phyloP scores from a whole-genome alignment of 305 asterid species.

The Euphrasia arctica region DNA sequence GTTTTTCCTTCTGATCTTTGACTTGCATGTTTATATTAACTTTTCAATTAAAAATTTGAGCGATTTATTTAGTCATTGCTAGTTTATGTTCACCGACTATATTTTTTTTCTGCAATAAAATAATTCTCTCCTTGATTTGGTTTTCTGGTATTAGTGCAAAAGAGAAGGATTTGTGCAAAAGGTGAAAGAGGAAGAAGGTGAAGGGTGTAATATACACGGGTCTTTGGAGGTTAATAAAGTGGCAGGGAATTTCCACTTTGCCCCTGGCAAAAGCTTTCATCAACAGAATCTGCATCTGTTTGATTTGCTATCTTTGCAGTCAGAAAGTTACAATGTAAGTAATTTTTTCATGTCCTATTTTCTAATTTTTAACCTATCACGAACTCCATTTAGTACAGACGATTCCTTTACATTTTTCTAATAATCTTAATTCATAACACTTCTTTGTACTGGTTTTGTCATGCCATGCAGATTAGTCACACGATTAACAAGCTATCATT shows the following conservation, averaged over 20 bases:
- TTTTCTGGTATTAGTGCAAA: conserved; percentile 53
- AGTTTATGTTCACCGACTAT: neutral
- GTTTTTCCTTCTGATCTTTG: neutral
- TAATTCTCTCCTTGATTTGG: conserved; percentile 25
- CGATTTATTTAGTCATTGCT: neutral
- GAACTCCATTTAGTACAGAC: neutral
- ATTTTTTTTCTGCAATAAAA: conserved; percentile 16
- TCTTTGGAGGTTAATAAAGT: conserved; percentile 93
- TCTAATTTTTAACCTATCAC: neutral
- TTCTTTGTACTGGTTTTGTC: conserved; percentile 23
- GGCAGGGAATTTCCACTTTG: conserved; percentile 95
- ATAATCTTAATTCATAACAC: conserved; percentile 5
- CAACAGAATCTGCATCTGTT: conserved; percentile 51
- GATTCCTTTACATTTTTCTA: neutral
- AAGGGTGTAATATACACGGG: conserved; percentile 98
- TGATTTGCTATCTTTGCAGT: conserved; percentile 64
- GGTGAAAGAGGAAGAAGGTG: conserved; percentile 91
- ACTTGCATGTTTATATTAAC: too few relatives aligned
- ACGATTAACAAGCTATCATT: conserved; percentile 79
- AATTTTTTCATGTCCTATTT: conserved; percentile 11
- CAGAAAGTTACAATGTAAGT: conserved; percentile 75
- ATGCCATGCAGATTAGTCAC: conserved; percentile 82
- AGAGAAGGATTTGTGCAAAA: conserved; percentile 90
- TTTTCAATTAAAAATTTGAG: too few relatives aligned
- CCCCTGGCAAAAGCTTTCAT: conserved; percentile 86